Evolutionary conservation across 164 flowering plant genomes (phyloP), one percentile per base, ranked within the genome.

Genomic region (Liquidambar formosana): DNA sequence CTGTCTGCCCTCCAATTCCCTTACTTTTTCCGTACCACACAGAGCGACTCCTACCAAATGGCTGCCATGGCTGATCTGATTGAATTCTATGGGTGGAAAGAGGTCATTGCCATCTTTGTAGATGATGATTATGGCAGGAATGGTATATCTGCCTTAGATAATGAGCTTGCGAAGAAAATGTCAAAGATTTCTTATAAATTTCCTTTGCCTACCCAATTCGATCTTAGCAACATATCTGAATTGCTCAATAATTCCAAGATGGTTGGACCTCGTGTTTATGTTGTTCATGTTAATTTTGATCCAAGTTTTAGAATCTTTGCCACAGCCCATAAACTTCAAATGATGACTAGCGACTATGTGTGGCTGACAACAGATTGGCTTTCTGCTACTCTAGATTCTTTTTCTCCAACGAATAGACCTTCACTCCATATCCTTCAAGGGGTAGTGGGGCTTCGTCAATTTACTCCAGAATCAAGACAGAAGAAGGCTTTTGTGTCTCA

Each of bases 351-450:
- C 9, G 77, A 71, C 51, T 90, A 84, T 73, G 96, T 81, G 5
- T 93, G 98, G 98, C 65, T 93, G 41, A 86, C 88, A 13, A 88
- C 98, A 1, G 90, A 89, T 78, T 91, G 97, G 97, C 80, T 93
- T 69, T 79, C 85, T 72, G 25, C 91, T 49, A 74, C 82, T 56
- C 61, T 92, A 67, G 94, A 88, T 77, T 84, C 91, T n/a, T 61
- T 75, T 18, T 41, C 79, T 38, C 61, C 72, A 0, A 11, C 51
- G 13, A 71, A 76, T 61, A 75, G 3, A 60, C 44, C 72, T 28
- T 61, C 73, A 21, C 67, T 79, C 3, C 52, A 48, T 28, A 15
- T 38, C 18, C 78, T 87, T 23, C 79, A 84, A 73, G 96, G 96
- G 9, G 86, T 89, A 10, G 74, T 89, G 47, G 84, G 80, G 27